Evolutionary conservation across 805 yeast species (phyloP), one percentile per base, ranked within the genome.

Genomic region (Metschnikowia noctiluminum): DNA sequence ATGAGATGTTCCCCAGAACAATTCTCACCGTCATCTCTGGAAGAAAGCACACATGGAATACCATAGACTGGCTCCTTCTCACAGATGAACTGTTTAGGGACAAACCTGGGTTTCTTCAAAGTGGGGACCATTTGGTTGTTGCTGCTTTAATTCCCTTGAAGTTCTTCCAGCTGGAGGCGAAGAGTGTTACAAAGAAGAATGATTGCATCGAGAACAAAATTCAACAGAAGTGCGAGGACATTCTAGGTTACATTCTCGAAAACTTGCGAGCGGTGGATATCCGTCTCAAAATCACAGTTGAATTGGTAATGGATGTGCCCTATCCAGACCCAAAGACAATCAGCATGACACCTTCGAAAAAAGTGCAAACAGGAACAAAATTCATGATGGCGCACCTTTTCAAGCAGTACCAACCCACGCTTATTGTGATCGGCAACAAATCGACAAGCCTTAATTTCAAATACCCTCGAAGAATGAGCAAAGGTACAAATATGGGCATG

Each of bases 11-110:
- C 6, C 48, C 48, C 1, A 46, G 78, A 12, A 72, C 76, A 10
- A 51, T 73, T 21, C 61, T 73, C 21, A 62, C 72, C 3, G 62
- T 70, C 3, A 59, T 73, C 15, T 65, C 69, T 10, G 78, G 78
- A 7, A 61, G 77, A 48, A 63, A 61, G 41, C 78, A 73, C 55
- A 63, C 76, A n/a, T 73, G 77, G 78, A 71, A 69, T 50, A 54
- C 73, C 13, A 37, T 71, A 3, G 71, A 70, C 49, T 73, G 75
- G 75, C 57, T 73, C 40, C 57, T 69, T 35, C 48, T 57, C 31
- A 60, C 55, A 3, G 54, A 43, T 13, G 41, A 47, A 15, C 50
- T 39, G 35, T 42, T 28, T 14, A 21, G 42, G 10, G 39, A 39
- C 13, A 16, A 45, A 14, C 52, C 54, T 9, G 54, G 55, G 12